A percentile compares a stretch with the other conserved stretches of the same genome.
Conservation (phyloP, 2,329 filamentous ascomycete genomes). For the Nothophoma quercina region DNA sequence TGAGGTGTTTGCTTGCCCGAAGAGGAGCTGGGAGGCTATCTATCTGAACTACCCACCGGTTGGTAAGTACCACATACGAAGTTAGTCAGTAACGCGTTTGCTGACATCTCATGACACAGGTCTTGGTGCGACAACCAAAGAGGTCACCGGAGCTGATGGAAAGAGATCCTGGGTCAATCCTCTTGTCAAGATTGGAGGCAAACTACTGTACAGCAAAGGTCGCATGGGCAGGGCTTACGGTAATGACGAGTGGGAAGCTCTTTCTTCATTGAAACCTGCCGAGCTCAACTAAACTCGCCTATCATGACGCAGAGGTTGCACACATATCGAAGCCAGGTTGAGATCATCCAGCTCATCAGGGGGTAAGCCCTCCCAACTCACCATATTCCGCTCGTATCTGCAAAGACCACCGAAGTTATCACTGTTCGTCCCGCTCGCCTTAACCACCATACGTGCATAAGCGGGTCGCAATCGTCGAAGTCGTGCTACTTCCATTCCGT, state of each 20-base stretch:
- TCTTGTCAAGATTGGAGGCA: conserved; percentile 14
- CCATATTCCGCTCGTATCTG: too few species aligned
- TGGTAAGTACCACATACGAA: conserved; percentile 9
- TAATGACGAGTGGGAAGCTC: conserved; percentile 13
- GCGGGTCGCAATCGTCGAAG: too few species aligned
- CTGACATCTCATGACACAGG: conserved; percentile 5
- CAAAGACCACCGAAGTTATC: too few species aligned
- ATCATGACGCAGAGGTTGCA: too few species aligned
- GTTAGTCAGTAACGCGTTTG: too few species aligned
- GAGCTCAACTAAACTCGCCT: too few species aligned
- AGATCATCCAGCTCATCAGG: too few species aligned
- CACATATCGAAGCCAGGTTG: too few species aligned
- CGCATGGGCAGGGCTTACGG: conserved; percentile 16
- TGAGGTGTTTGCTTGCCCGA: conserved; percentile 20
- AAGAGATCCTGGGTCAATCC: conserved; percentile 20
- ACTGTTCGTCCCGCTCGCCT: too few species aligned
- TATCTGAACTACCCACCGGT: conserved; percentile 21
- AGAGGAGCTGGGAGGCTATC: conserved; percentile 22
- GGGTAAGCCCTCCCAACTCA: too few species aligned
- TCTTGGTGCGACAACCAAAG: conserved; percentile 15
- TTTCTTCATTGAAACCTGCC: neutral
- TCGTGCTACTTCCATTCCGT: too few species aligned
- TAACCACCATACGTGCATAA: too few species aligned
- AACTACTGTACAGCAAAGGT: conserved; percentile 16
- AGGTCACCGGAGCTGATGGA: conserved; percentile 14